These are phyloP conservation scores for Sabuloglossum arenarium DNA, from an alignment of 495 filamentous ascomycete genomes.

Conservation along the genomic window DNA sequence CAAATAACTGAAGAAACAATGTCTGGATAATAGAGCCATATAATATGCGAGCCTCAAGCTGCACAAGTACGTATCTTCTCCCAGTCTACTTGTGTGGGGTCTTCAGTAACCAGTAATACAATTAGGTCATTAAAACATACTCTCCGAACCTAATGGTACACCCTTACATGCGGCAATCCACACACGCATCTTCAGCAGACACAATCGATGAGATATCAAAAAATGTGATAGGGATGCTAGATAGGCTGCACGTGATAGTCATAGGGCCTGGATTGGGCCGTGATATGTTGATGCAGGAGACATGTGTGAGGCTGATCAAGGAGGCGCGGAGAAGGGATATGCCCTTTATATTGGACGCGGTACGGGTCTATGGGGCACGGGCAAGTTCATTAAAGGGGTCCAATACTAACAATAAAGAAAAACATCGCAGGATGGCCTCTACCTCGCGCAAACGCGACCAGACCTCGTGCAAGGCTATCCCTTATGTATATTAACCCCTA, in stretches of 20 bases:
- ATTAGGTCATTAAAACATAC: conserved; percentile 76
- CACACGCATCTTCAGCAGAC: conserved; percentile 21
- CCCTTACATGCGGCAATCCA: conserved; percentile 69
- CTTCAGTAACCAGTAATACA: background rate
- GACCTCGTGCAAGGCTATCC: conserved; percentile 59
- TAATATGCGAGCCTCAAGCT: conserved; percentile 84
- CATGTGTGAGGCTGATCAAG: conserved; percentile 55
- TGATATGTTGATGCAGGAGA: conserved; percentile 76
- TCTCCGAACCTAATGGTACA: conserved; percentile 98
- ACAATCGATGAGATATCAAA: conserved; percentile 32
- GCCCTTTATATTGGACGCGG: conserved; percentile 73
- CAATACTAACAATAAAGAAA: background rate
- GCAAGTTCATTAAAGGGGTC: background rate
- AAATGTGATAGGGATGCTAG: conserved; percentile 61
- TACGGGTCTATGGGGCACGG: background rate
- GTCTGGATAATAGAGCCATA: conserved; percentile 46
- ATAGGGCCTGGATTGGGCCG: conserved; percentile 84
- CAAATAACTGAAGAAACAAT: background rate
- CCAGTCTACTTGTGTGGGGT: background rate
- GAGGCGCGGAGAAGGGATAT: conserved; percentile 54
- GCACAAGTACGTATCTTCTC: conserved; percentile 25
- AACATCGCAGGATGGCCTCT: conserved; percentile 40
- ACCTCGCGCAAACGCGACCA: conserved; percentile 53
- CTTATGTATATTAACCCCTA: conserved; percentile 80
- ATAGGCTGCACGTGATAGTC: conserved; percentile 77